Evolutionary conservation across 2,329 filamentous ascomycete species (phyloP), one percentile per base, ranked within the genome.

Genomic region (Pseudofabraea citricarpa): DNA sequence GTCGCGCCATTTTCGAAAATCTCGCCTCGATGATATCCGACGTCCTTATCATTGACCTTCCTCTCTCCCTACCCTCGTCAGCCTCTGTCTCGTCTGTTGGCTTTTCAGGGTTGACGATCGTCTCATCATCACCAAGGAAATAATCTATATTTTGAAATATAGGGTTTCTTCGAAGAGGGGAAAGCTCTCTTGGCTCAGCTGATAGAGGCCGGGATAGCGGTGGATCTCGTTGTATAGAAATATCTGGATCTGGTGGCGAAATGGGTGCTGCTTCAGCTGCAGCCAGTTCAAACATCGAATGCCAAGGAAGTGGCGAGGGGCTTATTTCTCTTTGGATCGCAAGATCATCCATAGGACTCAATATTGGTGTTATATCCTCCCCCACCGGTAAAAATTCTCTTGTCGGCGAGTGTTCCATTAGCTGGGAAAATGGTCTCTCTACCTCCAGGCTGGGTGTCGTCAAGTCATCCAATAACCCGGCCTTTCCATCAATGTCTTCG

Each of bases 31-130:
- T 47, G 20, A 51, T 45, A 39, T 51, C 49, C 15, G 46, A 51
- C 9, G 49, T 51, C n/a, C 49, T 26, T n/a, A 51, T 45, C 49
- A 51, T 51, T 22, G 49, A 47, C 6, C 49, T 37, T 29, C 49
- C 49, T 40, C 49, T 42, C 16, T 23, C 23, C 22, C 41, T 20
- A 1, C 39, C 26, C 6, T 40, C 40, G 16, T 44, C 33, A 6
- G 4, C 10, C 31, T 37, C 46, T 20, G 19, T 12, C 16, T 43
- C 23, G 3, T 36, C 23, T 13, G 21, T 13, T 37, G 10, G 26
- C 10, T 31, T 16, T 26, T 24, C 19, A 10, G 10, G 3, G n/a
- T 38, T 16, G 8, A 26, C n/a, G 8, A 24, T 9, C 5, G 23
- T 13, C 26, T 29, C 29, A 20, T 38, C 5, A n/a, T 49, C 39